Conservation (phyloP, 2,329 filamentous ascomycete genomes). For the Arthrobotrys pseudoclavata region DNA sequence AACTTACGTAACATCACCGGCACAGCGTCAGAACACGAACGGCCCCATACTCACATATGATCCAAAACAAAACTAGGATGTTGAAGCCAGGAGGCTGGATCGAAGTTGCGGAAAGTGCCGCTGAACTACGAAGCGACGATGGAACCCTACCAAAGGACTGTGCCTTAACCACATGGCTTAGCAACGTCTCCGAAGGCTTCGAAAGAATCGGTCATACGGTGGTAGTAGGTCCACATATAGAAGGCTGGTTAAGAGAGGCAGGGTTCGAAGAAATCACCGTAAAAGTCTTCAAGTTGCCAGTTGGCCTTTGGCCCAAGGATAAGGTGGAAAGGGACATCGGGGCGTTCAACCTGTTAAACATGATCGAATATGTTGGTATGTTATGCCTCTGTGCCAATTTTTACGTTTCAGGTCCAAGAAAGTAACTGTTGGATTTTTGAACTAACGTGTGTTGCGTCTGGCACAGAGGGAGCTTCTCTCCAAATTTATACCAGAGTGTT, state of each 20-base stretch:
- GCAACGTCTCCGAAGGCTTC: slow-evolving; percentile 48
- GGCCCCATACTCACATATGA: background rate
- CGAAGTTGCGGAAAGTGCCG: slow-evolving; percentile 62
- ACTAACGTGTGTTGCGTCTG: slow-evolving; percentile 42
- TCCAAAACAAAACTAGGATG: background rate
- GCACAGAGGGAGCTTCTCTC: slow-evolving; percentile 55
- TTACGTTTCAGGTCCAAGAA: background rate
- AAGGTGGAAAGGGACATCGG: slow-evolving; percentile 62
- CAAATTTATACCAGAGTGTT: slow-evolving; percentile 56
- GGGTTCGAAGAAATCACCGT: slow-evolving; percentile 72
- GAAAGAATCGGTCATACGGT: slow-evolving; percentile 52
- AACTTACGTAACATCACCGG: background rate
- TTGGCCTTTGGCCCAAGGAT: slow-evolving; percentile 71
- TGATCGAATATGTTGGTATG: slow-evolving; percentile 62
- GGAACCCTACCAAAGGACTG: slow-evolving; percentile 39
- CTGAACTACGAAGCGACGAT: slow-evolving; percentile 59
- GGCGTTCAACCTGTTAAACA: slow-evolving; percentile 62
- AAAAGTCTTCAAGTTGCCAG: slow-evolving; percentile 71
- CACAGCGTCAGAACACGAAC: background rate
- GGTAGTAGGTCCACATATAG: slow-evolving; percentile 52
- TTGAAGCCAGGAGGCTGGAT: slow-evolving; percentile 71
- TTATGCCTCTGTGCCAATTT: background rate
- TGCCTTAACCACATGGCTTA: slow-evolving; percentile 58
- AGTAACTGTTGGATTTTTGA: slow-evolving; percentile 29
- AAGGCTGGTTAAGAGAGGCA: slow-evolving; percentile 64